Base-by-base conservation (phyloP, 495 filamentous ascomycete genomes). In the Daldinia vernicosa region DNA sequence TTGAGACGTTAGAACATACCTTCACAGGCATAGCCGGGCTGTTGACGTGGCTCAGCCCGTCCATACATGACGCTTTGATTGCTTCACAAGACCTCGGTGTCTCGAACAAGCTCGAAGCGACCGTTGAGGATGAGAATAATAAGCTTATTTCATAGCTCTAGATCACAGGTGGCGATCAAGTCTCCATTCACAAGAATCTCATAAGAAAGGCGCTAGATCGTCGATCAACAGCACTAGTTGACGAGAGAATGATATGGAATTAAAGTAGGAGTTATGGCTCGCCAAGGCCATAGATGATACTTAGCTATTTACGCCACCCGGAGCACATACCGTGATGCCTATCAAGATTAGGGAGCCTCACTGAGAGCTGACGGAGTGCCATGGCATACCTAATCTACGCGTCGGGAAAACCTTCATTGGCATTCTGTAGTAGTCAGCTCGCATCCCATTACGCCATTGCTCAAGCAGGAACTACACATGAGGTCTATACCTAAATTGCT, bases 11-110 rank as follows among this genome's bases (percentile, higher is more conserved):
- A 60, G 24, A 65, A 69, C 70, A 24, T 73, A 73, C 70, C 70
- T 69, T 73, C 70, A 60, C 84, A 86, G 8, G 84, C 83, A 8
- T 75, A 75, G 17, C 80, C 80, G 9, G 81, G 80, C 60, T 79
- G 76, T 72, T 83, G 81, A 65, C 81, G 72, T 55, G 80, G 74
- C 52, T 79, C 70, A 35, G 70, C 62, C 52, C 70, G 66, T 63
- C 62, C 70, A 63, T 69, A 73, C 70, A 73, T 73, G 47, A 57
- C 58, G 66, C n/a, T 61, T 45, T 39, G 53, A 57, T 55, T 60
- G 47, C 26, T 12, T 72, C 19, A 50, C 47, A 64, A 24, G 27
- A 27, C 54, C 37, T 66, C 6, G 19, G 6, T 28, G 37, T 30
- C 30, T 68, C 37, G 54, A 67, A 54, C 3, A 60, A 63, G 35